Percentiles rank a stretch among this genome's conserved stretches.
These are phyloP conservation scores for Thalassiosira delicatula DNA, from an alignment of 352 stramenopile genomes.

Conservation along the genomic window DNA sequence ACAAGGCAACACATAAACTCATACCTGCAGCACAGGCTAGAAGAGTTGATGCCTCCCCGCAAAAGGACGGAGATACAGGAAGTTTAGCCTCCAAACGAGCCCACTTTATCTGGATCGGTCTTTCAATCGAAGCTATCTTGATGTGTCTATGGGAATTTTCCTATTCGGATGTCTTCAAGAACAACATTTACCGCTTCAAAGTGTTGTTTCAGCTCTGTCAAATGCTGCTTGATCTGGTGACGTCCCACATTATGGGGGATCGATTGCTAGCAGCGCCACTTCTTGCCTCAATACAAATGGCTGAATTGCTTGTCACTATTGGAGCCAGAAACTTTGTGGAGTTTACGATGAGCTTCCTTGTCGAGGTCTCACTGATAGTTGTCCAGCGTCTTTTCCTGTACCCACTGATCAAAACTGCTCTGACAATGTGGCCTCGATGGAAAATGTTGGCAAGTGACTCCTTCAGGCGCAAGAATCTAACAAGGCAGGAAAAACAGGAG, in stretches of 20 bases:
- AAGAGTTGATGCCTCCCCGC: slow-evolving; percentile 55
- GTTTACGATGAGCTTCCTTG: slow-evolving; percentile 93
- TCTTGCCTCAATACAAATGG: slow-evolving; percentile 88
- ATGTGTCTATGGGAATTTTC: slow-evolving; percentile 96
- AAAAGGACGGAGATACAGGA: slow-evolving; percentile 78
- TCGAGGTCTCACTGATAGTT: slow-evolving; percentile 91
- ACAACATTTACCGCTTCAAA: slow-evolving; percentile 87
- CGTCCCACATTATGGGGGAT: slow-evolving; percentile 86
- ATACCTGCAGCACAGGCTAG: slow-evolving; percentile 73
- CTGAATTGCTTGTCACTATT: slow-evolving; percentile 94
- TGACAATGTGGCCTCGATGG: slow-evolving; percentile 90
- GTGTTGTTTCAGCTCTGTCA: slow-evolving; percentile 62
- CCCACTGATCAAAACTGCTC: slow-evolving; percentile 86
- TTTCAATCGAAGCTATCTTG: slow-evolving; percentile 88
- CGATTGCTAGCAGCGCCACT: slow-evolving; percentile 91
- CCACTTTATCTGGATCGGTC: slow-evolving; percentile 88
- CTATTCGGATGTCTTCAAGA: slow-evolving; percentile 91
- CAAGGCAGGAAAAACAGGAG: slow-evolving; percentile 90
- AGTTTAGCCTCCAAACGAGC: slow-evolving; percentile 89
- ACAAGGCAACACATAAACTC: slow-evolving; percentile 81
- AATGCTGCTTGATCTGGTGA: slow-evolving; percentile 54
- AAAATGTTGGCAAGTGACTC: slow-evolving; percentile 83
- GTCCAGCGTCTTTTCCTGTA: slow-evolving; percentile 94
- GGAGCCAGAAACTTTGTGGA: slow-evolving; percentile 93
- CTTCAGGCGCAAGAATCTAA: slow-evolving; percentile 84